Evolutionary conservation across 2,329 filamentous ascomycete species (phyloP).

Genomic region (Mollisia scopiformis): DNA sequence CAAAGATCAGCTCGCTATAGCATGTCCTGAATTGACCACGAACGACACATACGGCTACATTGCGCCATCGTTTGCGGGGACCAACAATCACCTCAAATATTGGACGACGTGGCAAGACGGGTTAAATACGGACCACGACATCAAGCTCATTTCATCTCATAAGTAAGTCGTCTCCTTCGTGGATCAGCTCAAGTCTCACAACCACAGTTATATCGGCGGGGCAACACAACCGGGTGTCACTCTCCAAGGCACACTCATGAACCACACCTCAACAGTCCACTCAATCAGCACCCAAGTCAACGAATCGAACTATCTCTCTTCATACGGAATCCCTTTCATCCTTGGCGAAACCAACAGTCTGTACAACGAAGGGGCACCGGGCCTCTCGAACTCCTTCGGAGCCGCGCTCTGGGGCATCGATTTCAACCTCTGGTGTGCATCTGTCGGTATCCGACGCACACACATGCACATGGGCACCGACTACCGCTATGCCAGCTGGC

Average conservation of each 20-base stretch:
- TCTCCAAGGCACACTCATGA: constrained; percentile 64
- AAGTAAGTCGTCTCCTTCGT: constrained; percentile 49
- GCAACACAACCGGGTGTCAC: constrained; percentile 63
- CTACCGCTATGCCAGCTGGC: constrained; percentile 64
- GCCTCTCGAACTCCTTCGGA: constrained; percentile 66
- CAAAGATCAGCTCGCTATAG: constrained; percentile 44
- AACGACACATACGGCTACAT: constrained; percentile 52
- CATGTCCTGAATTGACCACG: constrained; percentile 52
- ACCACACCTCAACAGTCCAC: constrained; percentile 56
- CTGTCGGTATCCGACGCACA: constrained; percentile 56
- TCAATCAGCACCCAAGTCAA: constrained; percentile 47
- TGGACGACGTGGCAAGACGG: constrained; percentile 56
- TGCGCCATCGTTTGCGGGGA: constrained; percentile 61
- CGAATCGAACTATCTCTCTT: constrained; percentile 37
- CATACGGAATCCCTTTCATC: constrained; percentile 33
- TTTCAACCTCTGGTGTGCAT: constrained; percentile 61
- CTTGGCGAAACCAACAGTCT: constrained; percentile 59
- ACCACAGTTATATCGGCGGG: constrained; percentile 62
- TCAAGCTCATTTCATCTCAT: constrained; percentile 59
- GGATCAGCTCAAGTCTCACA: background rate
- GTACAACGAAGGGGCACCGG: constrained; percentile 62
- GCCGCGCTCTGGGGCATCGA: constrained; percentile 67
- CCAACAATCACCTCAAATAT: constrained; percentile 52
- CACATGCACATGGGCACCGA: constrained; percentile 69
- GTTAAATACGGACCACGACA: constrained; percentile 49